These are phyloP conservation scores for Corynespora cassiicola DNA, from an alignment of 2,329 filamentous ascomycete species.

Conservation along the genomic window DNA sequence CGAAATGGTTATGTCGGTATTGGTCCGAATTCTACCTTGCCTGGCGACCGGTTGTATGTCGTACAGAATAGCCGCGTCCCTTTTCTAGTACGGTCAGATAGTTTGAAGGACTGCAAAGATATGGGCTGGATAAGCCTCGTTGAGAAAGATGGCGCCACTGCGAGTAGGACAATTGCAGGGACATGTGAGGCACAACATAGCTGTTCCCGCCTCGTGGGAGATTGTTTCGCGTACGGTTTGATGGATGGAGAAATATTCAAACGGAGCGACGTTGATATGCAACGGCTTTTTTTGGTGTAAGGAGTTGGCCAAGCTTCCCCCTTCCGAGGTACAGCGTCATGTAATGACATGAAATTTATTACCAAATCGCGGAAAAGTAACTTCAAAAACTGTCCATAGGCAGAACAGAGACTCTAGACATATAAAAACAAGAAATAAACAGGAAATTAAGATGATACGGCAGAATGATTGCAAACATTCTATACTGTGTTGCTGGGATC, in stretches of 20 bases:
- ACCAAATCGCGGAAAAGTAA: too few relatives aligned
- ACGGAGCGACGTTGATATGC: too few relatives aligned
- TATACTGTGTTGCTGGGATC: too few relatives aligned
- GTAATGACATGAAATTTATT: too few relatives aligned
- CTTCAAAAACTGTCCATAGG: too few relatives aligned
- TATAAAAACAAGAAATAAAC: too few relatives aligned
- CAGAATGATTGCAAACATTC: too few relatives aligned
- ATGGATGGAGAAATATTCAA: slow-evolving; percentile 24
- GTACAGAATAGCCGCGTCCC: slow-evolving; percentile 21
- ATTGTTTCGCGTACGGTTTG: slow-evolving; percentile 23
- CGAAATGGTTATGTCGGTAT: slow-evolving; percentile 25
- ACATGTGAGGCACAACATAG: slow-evolving; percentile 6
- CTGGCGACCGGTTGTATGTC: slow-evolving; percentile 20
- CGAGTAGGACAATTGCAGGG: not conserved
- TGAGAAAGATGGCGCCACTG: not conserved
- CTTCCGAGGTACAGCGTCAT: too few relatives aligned
- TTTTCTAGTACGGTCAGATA: slow-evolving; percentile 16
- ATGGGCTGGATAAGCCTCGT: not conserved
- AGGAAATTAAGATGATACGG: too few relatives aligned
- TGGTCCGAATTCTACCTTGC: slow-evolving; percentile 16
- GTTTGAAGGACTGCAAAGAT: slow-evolving; percentile 5
- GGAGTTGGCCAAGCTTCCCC: too few relatives aligned
- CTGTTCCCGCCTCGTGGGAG: slow-evolving; percentile 17
- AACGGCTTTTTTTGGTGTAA: too few relatives aligned
- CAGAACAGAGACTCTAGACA: too few relatives aligned